Evolutionary conservation across 495 filamentous ascomycete genomes (phyloP).

Genomic region (Cryomyces minteri): DNA sequence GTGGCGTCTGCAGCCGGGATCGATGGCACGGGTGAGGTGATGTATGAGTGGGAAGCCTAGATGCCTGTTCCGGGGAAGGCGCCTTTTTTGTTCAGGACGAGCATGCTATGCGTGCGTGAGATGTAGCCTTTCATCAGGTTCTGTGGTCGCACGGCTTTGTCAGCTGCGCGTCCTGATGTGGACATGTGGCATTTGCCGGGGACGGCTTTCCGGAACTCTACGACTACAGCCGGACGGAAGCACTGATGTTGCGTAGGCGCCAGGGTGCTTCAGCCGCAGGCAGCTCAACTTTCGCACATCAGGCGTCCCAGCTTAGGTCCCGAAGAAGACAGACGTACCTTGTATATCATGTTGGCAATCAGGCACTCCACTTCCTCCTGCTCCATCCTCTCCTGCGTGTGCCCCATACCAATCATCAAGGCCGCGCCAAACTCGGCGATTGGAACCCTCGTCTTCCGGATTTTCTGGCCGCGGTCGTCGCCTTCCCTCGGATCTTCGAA

Average conservation of each 20-base stretch:
- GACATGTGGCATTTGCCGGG: background rate
- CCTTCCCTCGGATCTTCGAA: conserved; percentile 56
- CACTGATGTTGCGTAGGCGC: background rate
- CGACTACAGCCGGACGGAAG: background rate
- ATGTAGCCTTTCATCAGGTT: conserved; percentile 97
- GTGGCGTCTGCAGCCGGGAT: no score
- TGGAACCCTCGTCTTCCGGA: conserved; percentile 59
- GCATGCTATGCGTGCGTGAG: conserved; percentile 65
- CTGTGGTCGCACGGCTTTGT: conserved; percentile 29
- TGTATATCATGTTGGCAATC: conserved; percentile 90
- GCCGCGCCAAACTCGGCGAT: conserved; percentile 62
- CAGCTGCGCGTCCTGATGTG: background rate
- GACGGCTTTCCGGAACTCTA: background rate
- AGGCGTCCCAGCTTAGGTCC: background rate
- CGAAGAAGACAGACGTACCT: conserved; percentile 34
- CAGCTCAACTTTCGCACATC: no score
- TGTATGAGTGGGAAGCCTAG: conserved; percentile 16
- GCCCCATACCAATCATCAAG: conserved; percentile 28
- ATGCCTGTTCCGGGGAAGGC: conserved; percentile 94
- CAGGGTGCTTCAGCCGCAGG: background rate
- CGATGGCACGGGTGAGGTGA: no score
- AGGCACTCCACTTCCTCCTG: conserved; percentile 91
- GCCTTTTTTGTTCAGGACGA: conserved; percentile 78
- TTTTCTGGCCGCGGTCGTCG: conserved; percentile 26
- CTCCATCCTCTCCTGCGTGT: conserved; percentile 44